Evolutionary conservation across 441 rosid species (phyloP), one percentile per base, ranked within the genome.

Genomic region (Raphanus hybrid): DNA sequence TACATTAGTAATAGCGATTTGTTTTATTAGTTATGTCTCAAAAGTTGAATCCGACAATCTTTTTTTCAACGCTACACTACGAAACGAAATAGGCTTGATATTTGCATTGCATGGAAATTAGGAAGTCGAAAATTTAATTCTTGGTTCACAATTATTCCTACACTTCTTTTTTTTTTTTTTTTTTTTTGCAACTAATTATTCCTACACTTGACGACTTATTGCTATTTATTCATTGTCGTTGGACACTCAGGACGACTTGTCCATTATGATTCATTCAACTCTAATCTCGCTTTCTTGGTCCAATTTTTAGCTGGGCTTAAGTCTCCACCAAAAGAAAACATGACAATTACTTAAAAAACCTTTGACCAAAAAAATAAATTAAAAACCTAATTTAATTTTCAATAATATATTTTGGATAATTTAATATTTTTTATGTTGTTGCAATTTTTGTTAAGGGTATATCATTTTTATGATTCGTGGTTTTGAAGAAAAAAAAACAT

Each of bases 201-300:
- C 61, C 27, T 12, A 67, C 27, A 5, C 61, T 43, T 67, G 67
- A 2, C 29, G 73, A 68, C 74, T 29, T 29, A 29, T 29, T 41
- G 45, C 72, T 29, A 35, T 20, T 14, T 37, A 37, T 37, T 35
- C 5, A 29, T 0, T 54, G 67, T 66, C 72, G 48, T 54, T 58
- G 72, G 5, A 29, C 67, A 75, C 15, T 15, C 8, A 37, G 41
- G 37, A 55, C 52, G 5, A 32, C 41, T 12, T 58, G 59, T 67
- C 59, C 29, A 57, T 55, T 10, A 14, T 66, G 2, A 39, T 57
- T 39, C 8, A 59, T 67, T 67, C 78, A 67, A 67, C 61, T 59
- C 6, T 4, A 61, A 34, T 20, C 32, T 75, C 68, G 62, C 39
- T 68, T 67, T 60, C 78, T 8, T 61, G 69, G 63, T 68, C 79